Base-by-base conservation (phyloP, 345 rosid genomes). In the Brassica rapa region DNA sequence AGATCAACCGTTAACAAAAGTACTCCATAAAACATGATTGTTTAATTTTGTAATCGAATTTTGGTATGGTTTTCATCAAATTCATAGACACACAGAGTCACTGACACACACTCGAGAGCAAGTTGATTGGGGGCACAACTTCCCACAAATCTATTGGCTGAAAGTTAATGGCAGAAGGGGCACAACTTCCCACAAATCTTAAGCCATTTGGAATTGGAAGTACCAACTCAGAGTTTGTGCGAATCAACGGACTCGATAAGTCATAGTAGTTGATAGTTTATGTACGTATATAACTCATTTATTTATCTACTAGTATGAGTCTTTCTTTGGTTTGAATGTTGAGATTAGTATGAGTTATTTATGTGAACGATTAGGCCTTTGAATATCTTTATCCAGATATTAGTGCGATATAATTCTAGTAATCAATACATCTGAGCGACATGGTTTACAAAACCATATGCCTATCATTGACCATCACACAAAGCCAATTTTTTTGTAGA, bases 121-220 rank as follows among this genome's bases (percentile, higher is more conserved):
- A 67, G 82, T 79, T 79, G 77, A 60, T 25, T 67, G 56, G 10
- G 56, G 64, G 57, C 73, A 65, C 21, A 19, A 19, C 21, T 19
- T 19, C 30, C 3, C 30, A 27, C 30, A 10, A 55, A 15, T 57
- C 55, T 72, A 66, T 59, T 63, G 46, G 68, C 24, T 32, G 46
- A 32, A 32, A 32, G 68, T 8, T 32, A 33, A 63, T 63, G 46
- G 46, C 67, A n/a, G 67, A 62, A 62, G 41, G 5, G 67, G 68
- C 68, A 35, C 43, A 63, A 32, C 67, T 63, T 63, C 67, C 67
- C 67, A 63, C 43, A 33, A 32, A 15, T 30, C 67, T 32, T 19
- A 66, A 66, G 6, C 57, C 56, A 66, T 66, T 74, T 74, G 77
- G 37, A 33, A 33, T 1, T 32, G 30, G 30, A 64, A 32, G 37